Conservation (phyloP, 257 asterid species). For the Echium plantagineum region DNA sequence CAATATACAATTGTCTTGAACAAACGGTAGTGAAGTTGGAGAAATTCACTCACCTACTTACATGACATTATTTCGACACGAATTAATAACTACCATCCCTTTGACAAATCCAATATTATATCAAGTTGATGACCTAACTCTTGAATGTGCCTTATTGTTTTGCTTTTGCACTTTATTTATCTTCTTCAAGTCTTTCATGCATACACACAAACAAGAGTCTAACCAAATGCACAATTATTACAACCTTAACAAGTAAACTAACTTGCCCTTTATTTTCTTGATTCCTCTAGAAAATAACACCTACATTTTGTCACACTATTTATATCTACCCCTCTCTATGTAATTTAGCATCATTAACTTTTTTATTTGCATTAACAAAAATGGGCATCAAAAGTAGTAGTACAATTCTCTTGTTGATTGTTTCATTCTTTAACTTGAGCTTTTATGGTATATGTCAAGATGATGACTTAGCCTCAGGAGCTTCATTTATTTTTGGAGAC, state of each 20-base stretch:
- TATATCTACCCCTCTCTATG: background rate
- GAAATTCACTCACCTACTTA: background rate
- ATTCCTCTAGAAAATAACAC: slow-evolving; percentile 2
- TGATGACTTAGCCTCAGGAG: slow-evolving; percentile 39
- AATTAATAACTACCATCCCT: background rate
- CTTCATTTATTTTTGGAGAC: slow-evolving; percentile 74
- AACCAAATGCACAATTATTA: slow-evolving; percentile 39
- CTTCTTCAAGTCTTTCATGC: background rate
- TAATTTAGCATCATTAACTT: background rate
- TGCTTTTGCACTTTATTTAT: slow-evolving; percentile 1
- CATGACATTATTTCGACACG: background rate
- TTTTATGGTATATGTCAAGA: slow-evolving; percentile 25
- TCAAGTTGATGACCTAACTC: slow-evolving; percentile 43
- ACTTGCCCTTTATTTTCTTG: background rate
- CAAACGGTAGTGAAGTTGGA: background rate
- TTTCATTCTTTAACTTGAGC: slow-evolving; percentile 13
- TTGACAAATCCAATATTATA: background rate
- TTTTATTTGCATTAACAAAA: background rate
- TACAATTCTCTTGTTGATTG: slow-evolving; percentile 17
- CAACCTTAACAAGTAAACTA: slow-evolving; percentile 33
- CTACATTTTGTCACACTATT: slow-evolving; percentile 7
- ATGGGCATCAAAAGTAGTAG: slow-evolving; percentile 27
- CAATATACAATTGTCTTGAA: background rate
- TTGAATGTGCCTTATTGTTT: slow-evolving; percentile 14
- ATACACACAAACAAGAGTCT: slow-evolving; percentile 19